A percentile compares a stretch with the other conserved stretches of the same genome.
phyloP scores from a whole-genome alignment of 495 filamentous ascomycete genomes.

The Penicillium maclennaniae region DNA sequence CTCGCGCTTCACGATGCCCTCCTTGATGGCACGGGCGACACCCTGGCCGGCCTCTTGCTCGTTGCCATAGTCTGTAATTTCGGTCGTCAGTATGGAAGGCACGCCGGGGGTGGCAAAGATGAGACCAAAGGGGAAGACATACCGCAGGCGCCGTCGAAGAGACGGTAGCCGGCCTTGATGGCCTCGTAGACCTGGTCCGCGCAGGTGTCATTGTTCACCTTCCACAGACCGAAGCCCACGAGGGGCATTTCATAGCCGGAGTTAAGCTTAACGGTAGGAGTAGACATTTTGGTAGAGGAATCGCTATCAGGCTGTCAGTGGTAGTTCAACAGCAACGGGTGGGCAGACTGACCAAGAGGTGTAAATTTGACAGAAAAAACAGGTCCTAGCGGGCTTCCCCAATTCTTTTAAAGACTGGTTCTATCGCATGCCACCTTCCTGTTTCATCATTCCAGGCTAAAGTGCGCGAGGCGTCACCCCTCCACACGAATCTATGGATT shows the following conservation, averaged over 20 bases:
- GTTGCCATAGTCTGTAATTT: slow-evolving; percentile 74
- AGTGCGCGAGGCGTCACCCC: neutral
- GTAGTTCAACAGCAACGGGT: neutral
- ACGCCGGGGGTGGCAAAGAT: neutral
- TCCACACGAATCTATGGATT: neutral
- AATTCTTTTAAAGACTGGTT: neutral
- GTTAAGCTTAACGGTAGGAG: slow-evolving; percentile 66
- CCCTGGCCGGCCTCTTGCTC: slow-evolving; percentile 81
- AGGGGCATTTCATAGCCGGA: slow-evolving; percentile 80
- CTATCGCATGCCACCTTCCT: neutral
- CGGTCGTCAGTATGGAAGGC: slow-evolving; percentile 1
- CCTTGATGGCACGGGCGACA: slow-evolving; percentile 79
- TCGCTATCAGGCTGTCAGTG: neutral
- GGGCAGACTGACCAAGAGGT: neutral
- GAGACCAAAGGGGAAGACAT: slow-evolving; percentile 24
- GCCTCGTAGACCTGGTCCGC: slow-evolving; percentile 83
- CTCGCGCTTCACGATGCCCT: slow-evolving; percentile 78
- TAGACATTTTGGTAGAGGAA: slow-evolving; percentile 13
- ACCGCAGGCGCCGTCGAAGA: slow-evolving; percentile 87
- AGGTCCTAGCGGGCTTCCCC: neutral
- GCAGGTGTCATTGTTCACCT: slow-evolving; percentile 73
- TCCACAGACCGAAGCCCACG: slow-evolving; percentile 82
- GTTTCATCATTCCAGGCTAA: neutral
- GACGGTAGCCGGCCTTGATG: slow-evolving; percentile 82
- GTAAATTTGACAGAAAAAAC: neutral